Evolutionary conservation across 345 rosid species (phyloP), one percentile per base, ranked within the genome.

Genomic region (Clausena lansium): DNA sequence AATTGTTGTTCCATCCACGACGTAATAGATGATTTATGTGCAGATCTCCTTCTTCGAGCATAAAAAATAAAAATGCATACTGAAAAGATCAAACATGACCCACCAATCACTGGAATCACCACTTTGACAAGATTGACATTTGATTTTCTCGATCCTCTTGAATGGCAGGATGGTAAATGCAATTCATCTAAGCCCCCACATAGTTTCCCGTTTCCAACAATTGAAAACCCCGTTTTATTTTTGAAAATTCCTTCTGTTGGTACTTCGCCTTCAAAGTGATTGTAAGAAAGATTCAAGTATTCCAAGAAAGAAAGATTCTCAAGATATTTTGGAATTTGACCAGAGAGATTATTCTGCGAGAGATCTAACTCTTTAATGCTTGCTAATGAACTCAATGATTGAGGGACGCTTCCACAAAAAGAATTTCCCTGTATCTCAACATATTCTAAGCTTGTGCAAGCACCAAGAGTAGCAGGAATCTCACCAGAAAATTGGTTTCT

Each of bases 391-490:
- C 57, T 60, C 20, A 80, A 38, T 36, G 79, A 70, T 14, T 65
- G 63, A 55, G 82, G 78, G 38, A 79, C 67, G 67, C 17, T 45
- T 41, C 78, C 78, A 39, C 47, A 14, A 50, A 68, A 60, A 7
- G 63, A 52, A 20, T 80, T 80, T 7, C 28, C 38, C 10, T 52
- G 32, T 63, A 80, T 13, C 19, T 27, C 13, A n/a, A 75, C 70
- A 35, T 25, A 0, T 50, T 61, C 64, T 57, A 79, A 60, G 36
- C 38, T 68, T 28, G 55, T 8, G 32, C 79, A 80, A 33, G 22
- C 32, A n/a, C 73, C 83, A 47, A 76, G 32, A 32, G 77, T 64
- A 32, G 5, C 19, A 9, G 80, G 83, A 72, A 65, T 47, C 24
- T 4, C 32, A 15, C 71, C 63, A 10, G 57, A n/a, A 17, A 77